Conservation (phyloP, 768 basidiomycete species). For the Suillus spraguei region DNA sequence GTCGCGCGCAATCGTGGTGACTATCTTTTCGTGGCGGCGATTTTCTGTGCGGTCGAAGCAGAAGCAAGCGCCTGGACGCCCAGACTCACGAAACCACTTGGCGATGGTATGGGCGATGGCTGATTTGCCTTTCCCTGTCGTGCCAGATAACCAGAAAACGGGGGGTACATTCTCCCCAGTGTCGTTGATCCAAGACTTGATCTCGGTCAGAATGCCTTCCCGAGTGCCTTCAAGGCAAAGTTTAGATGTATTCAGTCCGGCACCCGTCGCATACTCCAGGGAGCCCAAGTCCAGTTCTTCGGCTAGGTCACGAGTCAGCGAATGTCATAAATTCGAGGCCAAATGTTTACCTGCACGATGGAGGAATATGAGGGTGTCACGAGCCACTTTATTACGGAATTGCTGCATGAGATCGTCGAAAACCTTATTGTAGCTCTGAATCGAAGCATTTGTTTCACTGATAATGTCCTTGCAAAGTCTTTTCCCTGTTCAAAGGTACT, state of each 20-base stretch:
- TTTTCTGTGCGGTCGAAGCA: constrained; percentile 31
- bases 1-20: constrained; percentile 36
- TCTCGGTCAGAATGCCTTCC: constrained; percentile 24
- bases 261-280: constrained; percentile 8
- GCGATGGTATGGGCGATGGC: constrained; percentile 39
- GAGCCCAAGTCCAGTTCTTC: constrained; percentile 1
- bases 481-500: neutral
- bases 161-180: constrained; percentile 11
- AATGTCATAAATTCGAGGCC: neutral
- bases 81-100: constrained; percentile 17
- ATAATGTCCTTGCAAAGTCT: neutral
- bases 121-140: constrained; percentile 42
- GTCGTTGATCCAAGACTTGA: constrained; percentile 26
- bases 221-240: constrained; percentile 25
- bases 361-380: constrained; percentile 4
- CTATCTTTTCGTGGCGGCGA: constrained; percentile 24
- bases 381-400: constrained; percentile 11
- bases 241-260: constrained; percentile 10
- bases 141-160: constrained; percentile 34
- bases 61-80: constrained; percentile 35
- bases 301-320: neutral
- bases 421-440: neutral
- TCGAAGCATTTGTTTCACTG: constrained; percentile 3
- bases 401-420: constrained; percentile 13
- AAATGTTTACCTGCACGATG: constrained; percentile 1